phyloP scores from a whole-genome alignment of 202 grass and related monocot genomes.

The Eragrostis tef region DNA sequence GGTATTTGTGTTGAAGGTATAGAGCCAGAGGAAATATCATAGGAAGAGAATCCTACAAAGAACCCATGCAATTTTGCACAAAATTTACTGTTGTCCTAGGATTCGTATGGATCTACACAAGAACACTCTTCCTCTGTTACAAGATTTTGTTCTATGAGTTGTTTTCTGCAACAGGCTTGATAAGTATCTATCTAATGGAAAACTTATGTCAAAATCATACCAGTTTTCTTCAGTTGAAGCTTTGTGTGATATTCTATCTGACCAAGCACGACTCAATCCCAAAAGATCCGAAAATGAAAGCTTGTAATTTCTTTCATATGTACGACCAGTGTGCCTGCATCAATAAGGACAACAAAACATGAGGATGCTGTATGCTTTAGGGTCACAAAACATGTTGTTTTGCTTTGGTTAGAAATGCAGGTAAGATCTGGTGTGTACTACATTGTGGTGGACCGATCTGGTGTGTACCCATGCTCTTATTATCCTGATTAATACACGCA shows the following conservation, averaged over 20 bases:
- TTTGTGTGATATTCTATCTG: constrained; percentile 17
- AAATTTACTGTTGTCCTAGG: not conserved
- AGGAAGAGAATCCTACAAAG: not conserved
- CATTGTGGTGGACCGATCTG: constrained; percentile 6
- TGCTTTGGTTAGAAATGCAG: not conserved
- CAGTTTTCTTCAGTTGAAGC: not conserved
- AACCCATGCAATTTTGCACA: not conserved
- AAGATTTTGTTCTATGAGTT: not conserved
- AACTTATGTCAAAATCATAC: not conserved
- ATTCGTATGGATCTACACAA: not conserved
- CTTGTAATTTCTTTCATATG: not conserved
- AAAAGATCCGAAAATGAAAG: not conserved
- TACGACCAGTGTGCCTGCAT: not conserved
- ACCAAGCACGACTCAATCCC: not conserved
- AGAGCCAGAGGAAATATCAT: constrained; percentile 3
- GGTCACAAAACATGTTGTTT: not conserved
- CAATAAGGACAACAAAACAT: not conserved
- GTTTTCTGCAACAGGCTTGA: not conserved
- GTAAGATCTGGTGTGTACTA: not conserved
- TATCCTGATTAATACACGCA: not conserved
- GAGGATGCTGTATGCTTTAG: constrained; percentile 16
- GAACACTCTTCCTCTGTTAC: not conserved
- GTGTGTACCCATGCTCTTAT: constrained; percentile 16
- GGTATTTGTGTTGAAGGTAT: not conserved
- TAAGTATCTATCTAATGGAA: not conserved